Conservation (phyloP, 2,329 filamentous ascomycete genomes). For the Apiospora marii region DNA sequence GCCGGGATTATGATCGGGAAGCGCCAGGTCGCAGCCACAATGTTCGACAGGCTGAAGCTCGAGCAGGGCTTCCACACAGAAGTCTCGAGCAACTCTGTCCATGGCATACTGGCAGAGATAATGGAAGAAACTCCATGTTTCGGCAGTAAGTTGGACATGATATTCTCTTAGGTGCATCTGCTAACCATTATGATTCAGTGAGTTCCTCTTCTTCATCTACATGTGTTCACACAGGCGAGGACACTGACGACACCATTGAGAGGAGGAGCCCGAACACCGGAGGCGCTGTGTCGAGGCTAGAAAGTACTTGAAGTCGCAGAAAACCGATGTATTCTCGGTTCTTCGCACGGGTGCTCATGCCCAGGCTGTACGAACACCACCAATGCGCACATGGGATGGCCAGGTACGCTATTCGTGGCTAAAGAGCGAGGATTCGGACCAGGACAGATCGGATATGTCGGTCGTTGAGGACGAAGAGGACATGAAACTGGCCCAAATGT, state of each 20-base stretch:
- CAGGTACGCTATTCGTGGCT: background rate
- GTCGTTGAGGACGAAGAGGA: slow-evolving; percentile 17
- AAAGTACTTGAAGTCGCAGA: background rate
- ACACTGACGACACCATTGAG: background rate
- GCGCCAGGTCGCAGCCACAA: background rate
- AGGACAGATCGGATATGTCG: background rate
- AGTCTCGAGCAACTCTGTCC: background rate
- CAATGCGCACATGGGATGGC: background rate
- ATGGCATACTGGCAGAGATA: background rate
- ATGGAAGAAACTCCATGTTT: background rate
- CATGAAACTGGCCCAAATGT: background rate
- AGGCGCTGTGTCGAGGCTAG: background rate
- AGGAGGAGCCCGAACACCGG: background rate
- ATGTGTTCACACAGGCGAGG: background rate
- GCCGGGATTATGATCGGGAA: background rate
- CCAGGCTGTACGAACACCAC: background rate
- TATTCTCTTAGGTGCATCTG: background rate
- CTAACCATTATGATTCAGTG: background rate
- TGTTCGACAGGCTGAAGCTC: background rate
- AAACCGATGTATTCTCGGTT: background rate
- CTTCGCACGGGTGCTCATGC: background rate
- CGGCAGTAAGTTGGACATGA: background rate
- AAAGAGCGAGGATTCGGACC: background rate
- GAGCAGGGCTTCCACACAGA: background rate
- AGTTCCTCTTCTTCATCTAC: background rate